A percentile compares a stretch with the other conserved stretches of the same genome.
Conservation (phyloP, 2,329 filamentous ascomycete species). For the Aureobasidium sp. region DNA sequence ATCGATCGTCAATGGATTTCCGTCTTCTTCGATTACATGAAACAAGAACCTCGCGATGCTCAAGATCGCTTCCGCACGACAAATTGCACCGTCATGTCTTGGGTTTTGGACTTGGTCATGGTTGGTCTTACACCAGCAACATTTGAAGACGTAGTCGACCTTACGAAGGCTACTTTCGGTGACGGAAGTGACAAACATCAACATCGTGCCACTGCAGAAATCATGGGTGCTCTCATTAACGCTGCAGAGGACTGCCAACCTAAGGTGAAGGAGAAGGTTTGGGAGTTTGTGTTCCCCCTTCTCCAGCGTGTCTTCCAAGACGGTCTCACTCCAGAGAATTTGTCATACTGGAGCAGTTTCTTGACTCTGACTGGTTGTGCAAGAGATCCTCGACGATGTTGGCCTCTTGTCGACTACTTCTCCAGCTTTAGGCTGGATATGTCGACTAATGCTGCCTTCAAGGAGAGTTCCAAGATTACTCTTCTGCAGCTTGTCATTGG, state of each 20-base stretch:
- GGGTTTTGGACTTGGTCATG: conserved; percentile 84
- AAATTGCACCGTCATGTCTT: conserved; percentile 78
- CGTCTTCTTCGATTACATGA: conserved; percentile 85
- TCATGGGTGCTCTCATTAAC: conserved; percentile 75
- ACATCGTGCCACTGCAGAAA: conserved; percentile 90
- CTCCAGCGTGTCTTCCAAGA: conserved; percentile 82
- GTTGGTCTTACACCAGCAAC: conserved; percentile 69
- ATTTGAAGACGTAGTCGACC: conserved; percentile 80
- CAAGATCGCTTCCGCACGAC: conserved; percentile 84
- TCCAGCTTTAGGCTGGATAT: conserved; percentile 86
- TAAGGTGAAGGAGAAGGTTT: conserved; percentile 67
- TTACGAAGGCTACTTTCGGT: conserved; percentile 70
- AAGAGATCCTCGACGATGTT: conserved; percentile 80
- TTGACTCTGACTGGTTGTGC: conserved; percentile 81
- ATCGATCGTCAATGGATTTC: conserved; percentile 80
- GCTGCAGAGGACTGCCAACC: conserved; percentile 72
- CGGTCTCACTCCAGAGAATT: conserved; percentile 87
- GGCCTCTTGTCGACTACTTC: conserved; percentile 77
- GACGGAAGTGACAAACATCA: conserved; percentile 97
- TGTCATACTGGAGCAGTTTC: conserved; percentile 90
- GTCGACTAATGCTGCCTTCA: conserved; percentile 93
- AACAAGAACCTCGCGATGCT: conserved; percentile 85
- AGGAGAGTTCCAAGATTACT: conserved; percentile 94
- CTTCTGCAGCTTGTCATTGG: conserved; percentile 81
- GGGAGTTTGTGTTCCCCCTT: conserved; percentile 86